Evolutionary conservation across 768 basidiomycete genomes (phyloP).

Genomic region (Mycena floridula): DNA sequence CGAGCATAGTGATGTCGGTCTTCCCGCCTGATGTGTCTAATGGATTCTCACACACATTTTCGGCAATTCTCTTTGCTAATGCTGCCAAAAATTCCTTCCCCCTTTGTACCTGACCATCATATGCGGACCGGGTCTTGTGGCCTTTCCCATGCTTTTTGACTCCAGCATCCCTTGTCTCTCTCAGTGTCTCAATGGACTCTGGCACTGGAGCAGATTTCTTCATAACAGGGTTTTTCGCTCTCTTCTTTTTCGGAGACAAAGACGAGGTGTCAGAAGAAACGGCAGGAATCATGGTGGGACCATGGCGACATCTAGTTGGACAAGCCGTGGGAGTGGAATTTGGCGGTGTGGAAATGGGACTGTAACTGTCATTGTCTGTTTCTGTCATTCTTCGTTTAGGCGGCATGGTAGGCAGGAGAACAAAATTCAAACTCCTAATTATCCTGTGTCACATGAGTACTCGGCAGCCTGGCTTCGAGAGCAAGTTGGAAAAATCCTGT

Average conservation of each 20-base stretch:
- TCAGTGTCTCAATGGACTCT: neutral
- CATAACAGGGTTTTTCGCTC: neutral
- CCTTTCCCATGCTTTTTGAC: slow-evolving; percentile 1
- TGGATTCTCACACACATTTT: neutral
- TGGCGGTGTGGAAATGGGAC: too few relatives aligned
- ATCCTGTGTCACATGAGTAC: too few relatives aligned
- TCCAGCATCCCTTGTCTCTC: neutral
- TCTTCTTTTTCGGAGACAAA: too few relatives aligned
- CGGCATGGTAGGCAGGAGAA: too few relatives aligned
- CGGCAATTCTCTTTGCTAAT: slow-evolving; percentile 3
- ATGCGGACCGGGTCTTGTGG: slow-evolving; percentile 7
- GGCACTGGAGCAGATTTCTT: neutral
- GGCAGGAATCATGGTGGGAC: neutral
- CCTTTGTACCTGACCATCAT: slow-evolving; percentile 11
- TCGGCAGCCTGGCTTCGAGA: too few relatives aligned
- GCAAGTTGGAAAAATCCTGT: too few relatives aligned
- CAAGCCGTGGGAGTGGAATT: too few relatives aligned
- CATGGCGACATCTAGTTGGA: too few relatives aligned
- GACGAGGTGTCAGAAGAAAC: too few relatives aligned
- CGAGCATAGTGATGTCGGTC: slow-evolving; percentile 15
- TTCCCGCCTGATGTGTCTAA: slow-evolving; percentile 1
- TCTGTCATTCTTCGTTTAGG: too few relatives aligned
- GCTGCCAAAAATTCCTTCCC: slow-evolving; percentile 11
- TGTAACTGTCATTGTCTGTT: too few relatives aligned
- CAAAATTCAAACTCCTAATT: too few relatives aligned